phyloP scores from a whole-genome alignment of 2,329 filamentous ascomycete genomes.

The Helotiales sp. region DNA sequence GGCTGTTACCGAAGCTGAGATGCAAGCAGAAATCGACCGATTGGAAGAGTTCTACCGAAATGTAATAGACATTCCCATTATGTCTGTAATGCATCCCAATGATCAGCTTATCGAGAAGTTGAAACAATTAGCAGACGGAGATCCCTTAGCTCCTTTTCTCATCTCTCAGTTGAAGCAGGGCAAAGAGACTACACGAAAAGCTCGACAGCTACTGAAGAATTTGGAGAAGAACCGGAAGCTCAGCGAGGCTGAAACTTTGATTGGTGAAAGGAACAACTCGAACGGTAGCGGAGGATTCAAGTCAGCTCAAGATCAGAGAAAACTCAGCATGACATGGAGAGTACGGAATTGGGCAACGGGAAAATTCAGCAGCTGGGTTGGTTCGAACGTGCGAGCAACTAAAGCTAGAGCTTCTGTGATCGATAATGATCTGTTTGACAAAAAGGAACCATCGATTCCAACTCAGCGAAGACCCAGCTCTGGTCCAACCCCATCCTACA shows the following conservation, averaged over 20 bases:
- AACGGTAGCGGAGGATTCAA: neutral
- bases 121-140: neutral
- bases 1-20: neutral
- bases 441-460: too few relatives aligned
- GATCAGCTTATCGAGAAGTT: neutral
- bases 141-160: neutral
- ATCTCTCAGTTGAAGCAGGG: neutral
- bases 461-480: neutral
- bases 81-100: neutral
- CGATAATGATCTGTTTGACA: neutral
- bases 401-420: neutral
- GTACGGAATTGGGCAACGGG: neutral
- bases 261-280: neutral
- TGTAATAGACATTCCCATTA: neutral
- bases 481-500: too few relatives aligned
- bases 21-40: neutral
- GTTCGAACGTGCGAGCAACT: neutral
- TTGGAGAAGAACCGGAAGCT: neutral
- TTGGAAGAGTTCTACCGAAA: neutral
- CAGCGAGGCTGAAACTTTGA: neutral
- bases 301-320: neutral
- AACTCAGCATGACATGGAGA: neutral
- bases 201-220: neutral
- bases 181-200: neutral
- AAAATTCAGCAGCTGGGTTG: neutral